Evolutionary conservation across 78 protist genomes (phyloP).

Genomic region (Dictyostelium capitatum): DNA sequence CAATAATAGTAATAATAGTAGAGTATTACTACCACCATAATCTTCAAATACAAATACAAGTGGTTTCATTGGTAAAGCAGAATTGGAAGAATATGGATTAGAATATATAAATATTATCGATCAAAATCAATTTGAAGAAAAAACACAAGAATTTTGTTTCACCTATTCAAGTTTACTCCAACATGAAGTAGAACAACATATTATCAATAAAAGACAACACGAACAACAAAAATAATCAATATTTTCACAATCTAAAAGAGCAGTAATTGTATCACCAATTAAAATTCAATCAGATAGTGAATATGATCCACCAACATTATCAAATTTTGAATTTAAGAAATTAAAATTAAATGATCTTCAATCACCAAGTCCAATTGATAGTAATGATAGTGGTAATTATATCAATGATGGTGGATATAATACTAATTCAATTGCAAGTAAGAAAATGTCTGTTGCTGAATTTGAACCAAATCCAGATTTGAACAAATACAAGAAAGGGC

Average conservation of each 20-base stretch:
- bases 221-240: neutral
- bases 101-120: too few species aligned
- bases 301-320: neutral
- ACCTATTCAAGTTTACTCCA: neutral
- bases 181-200: neutral
- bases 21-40: too few species aligned
- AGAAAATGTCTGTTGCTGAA: neutral
- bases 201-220: too few species aligned
- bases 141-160: constrained; percentile 13
- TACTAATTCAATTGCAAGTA: neutral
- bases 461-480: neutral
- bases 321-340: constrained; percentile 1
- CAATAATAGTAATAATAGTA: too few species aligned
- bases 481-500: constrained; percentile 27
- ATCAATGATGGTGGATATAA: neutral
- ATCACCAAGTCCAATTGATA: neutral
- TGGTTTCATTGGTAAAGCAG: too few species aligned
- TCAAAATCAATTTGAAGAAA: too few species aligned
- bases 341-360: neutral
- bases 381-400: neutral
- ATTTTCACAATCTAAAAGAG: neutral
- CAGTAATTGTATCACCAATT: neutral
- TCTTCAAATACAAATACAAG: too few species aligned
- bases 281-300: constrained; percentile 13
- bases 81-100: too few species aligned